A percentile compares a stretch with the other conserved stretches of the same genome.
These are phyloP conservation scores for Picea abies DNA, from an alignment of 83 land plant species.

Conservation along the genomic window DNA sequence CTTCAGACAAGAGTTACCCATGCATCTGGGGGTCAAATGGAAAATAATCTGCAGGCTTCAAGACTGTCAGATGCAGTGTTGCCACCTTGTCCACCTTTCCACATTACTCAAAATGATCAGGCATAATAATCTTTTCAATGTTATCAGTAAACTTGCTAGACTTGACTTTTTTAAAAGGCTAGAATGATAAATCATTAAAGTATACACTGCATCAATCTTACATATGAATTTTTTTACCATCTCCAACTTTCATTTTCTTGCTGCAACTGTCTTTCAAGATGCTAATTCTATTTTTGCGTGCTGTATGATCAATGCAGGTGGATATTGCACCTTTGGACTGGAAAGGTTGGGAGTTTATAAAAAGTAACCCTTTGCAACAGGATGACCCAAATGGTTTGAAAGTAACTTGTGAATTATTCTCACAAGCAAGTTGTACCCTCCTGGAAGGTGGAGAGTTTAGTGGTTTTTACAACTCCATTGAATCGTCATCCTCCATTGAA, in stretches of 20 bases:
- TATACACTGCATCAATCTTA: neutral
- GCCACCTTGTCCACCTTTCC: neutral
- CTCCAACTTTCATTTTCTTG: neutral
- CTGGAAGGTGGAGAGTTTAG: neutral
- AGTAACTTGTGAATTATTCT: neutral
- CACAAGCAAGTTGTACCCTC: neutral
- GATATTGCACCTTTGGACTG: conserved; percentile 2
- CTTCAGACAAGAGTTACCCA: neutral
- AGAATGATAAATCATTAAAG: neutral
- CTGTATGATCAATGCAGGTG: neutral
- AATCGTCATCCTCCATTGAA: neutral
- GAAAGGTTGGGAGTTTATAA: conserved; percentile 17
- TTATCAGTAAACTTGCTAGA: neutral
- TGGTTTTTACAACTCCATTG: neutral
- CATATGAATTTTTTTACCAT: neutral
- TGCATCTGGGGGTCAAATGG: neutral
- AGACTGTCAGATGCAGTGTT: neutral
- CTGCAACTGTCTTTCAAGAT: neutral
- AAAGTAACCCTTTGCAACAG: neutral
- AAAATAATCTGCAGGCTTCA: neutral
- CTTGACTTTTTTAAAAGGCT: neutral
- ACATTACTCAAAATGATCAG: conserved; percentile 16
- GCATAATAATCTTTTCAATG: neutral
- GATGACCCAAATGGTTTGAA: neutral
- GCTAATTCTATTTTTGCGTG: neutral